These are phyloP conservation scores for Gleditsia sinensis DNA, from an alignment of 306 rosid species.

Conservation along the genomic window DNA sequence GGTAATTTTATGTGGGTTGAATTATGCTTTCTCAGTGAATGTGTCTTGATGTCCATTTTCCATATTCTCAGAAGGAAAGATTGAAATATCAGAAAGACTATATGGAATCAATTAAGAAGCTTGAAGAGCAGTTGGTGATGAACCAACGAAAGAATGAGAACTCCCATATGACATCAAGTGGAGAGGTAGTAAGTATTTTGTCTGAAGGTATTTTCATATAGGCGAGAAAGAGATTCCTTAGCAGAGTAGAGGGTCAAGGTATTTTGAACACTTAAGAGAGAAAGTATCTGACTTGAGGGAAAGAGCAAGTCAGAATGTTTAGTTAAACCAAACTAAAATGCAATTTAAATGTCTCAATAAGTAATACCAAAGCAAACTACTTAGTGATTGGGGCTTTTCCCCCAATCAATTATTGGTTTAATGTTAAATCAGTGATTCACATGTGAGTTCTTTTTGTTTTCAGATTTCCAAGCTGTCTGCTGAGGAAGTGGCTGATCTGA, in stretches of 20 bases:
- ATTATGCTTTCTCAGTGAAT: slow-evolving; percentile 24
- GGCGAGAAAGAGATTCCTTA: slow-evolving; percentile 9
- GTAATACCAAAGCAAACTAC: background rate
- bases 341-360: slow-evolving; percentile 17
- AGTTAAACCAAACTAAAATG: slow-evolving; percentile 4
- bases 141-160: slow-evolving; percentile 62
- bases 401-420: slow-evolving; percentile 2
- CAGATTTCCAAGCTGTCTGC: slow-evolving; percentile 46
- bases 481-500: slow-evolving; percentile 78
- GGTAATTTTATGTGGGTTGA: slow-evolving; percentile 22
- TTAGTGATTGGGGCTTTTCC: slow-evolving; percentile 19
- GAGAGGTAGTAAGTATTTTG: slow-evolving; percentile 40
- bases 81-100: slow-evolving; percentile 86
- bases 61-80: slow-evolving; percentile 70
- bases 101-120: slow-evolving; percentile 88
- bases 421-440: slow-evolving; percentile 31
- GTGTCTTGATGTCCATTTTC: slow-evolving; percentile 31
- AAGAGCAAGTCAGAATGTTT: background rate
- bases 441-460: slow-evolving; percentile 17
- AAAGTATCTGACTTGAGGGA: background rate
- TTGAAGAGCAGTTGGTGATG: slow-evolving; percentile 73
- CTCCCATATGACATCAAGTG: slow-evolving; percentile 37
- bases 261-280: slow-evolving; percentile 24
- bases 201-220: background rate
- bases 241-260: slow-evolving; percentile 15